Conservation (phyloP, 768 basidiomycete species). For the Exsudoporus frostii region DNA sequence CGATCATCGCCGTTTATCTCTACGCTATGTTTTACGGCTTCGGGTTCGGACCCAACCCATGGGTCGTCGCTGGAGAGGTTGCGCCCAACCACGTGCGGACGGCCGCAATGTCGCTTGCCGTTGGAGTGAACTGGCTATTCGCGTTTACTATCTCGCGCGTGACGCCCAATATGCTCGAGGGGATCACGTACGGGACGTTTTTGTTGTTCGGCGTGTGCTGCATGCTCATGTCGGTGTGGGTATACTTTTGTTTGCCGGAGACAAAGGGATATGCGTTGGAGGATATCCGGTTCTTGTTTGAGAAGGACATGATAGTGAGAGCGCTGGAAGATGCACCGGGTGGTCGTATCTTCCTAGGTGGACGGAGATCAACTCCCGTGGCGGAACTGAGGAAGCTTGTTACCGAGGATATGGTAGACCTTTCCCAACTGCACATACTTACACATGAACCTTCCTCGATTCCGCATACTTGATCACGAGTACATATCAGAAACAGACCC, state of each 20-base stretch:
- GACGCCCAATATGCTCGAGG: conserved; percentile 37
- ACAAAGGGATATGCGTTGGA: conserved; percentile 39
- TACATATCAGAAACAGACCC: too few species aligned
- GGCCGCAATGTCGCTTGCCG: conserved; percentile 33
- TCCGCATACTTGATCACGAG: too few species aligned
- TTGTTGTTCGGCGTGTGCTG: conserved; percentile 33
- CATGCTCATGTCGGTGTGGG: conserved; percentile 34
- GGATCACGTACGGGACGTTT: conserved; percentile 32
- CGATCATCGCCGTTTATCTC: conserved; percentile 37
- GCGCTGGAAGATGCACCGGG: conserved; percentile 35
- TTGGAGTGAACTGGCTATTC: conserved; percentile 35
- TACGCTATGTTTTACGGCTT: conserved; percentile 37
- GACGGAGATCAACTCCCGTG: conserved; percentile 26
- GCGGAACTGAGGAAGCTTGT: conserved; percentile 21
- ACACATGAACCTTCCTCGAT: too few species aligned
- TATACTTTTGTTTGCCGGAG: conserved; percentile 39
- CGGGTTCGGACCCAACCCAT: conserved; percentile 31
- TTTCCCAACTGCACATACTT: too few species aligned
- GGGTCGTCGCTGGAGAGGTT: conserved; percentile 34
- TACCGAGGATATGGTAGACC: background rate
- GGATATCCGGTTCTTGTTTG: conserved; percentile 38
- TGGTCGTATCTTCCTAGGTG: conserved; percentile 29
- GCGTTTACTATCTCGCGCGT: conserved; percentile 36
- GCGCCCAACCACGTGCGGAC: conserved; percentile 39
- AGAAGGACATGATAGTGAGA: conserved; percentile 31